A percentile compares a stretch with the other conserved stretches of the same genome.
phyloP scores from a whole-genome alignment of 2,329 filamentous ascomycete species.

The Dactylellina leptospora region DNA sequence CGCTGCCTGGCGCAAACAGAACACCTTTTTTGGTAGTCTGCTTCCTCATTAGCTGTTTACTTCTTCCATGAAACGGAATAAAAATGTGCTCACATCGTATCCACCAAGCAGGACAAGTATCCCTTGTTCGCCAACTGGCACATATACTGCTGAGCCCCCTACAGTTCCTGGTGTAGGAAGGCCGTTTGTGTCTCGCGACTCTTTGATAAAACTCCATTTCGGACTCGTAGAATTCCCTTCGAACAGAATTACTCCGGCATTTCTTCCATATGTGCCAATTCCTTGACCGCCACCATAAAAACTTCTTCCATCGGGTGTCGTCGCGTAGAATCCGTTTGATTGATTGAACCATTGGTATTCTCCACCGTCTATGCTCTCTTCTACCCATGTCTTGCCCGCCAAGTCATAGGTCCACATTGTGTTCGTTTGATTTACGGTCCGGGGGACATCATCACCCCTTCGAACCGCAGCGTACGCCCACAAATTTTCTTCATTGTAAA shows the following conservation, averaged over 20 bases:
- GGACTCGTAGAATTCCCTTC: conserved; percentile 11
- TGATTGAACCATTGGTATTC: conserved; percentile 30
- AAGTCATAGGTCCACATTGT: conserved; percentile 19
- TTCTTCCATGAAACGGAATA: background rate
- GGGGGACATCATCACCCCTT: conserved; percentile 2
- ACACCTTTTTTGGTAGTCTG: conserved; percentile 13
- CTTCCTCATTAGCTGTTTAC: background rate
- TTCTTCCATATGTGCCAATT: conserved; percentile 7
- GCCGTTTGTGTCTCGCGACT: background rate
- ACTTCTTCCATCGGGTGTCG: conserved; percentile 19
- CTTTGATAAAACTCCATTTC: conserved; percentile 30
- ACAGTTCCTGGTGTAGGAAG: conserved; percentile 4
- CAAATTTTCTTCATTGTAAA: conserved; percentile 10
- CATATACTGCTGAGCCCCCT: conserved; percentile 9
- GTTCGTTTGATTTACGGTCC: conserved; percentile 16
- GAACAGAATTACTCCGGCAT: conserved; percentile 6
- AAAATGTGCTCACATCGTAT: conserved; percentile 18
- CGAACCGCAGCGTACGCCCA: conserved; percentile 14
- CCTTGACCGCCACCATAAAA: conserved; percentile 22
- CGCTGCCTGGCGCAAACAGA: background rate
- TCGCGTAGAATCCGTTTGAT: conserved; percentile 19
- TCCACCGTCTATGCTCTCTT: conserved; percentile 18
- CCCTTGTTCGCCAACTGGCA: conserved; percentile 18
- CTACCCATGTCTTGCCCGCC: background rate
- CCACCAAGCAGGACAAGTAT: conserved; percentile 23